phyloP scores from a whole-genome alignment of 164 flowering plant species.

The Kalanchoe fedtschenkoi region DNA sequence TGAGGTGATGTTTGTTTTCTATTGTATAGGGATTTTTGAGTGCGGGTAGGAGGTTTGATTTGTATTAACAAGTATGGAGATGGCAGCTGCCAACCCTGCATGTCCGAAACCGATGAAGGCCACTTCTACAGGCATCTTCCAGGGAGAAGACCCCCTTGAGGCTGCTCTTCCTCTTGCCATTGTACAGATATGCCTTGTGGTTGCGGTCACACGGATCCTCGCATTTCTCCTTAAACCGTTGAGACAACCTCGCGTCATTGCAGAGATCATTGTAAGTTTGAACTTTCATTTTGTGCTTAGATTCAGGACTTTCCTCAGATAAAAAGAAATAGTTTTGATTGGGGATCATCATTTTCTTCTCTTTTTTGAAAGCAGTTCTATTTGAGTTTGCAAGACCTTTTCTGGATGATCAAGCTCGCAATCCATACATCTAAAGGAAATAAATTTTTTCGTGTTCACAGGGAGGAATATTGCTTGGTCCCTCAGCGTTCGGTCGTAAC shows the following conservation, averaged over 20 bases:
- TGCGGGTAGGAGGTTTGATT: neutral
- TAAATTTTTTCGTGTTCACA: neutral
- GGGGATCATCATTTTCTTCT: too few species aligned
- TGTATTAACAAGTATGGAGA: neutral
- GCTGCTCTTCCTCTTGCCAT: conserved; percentile 33
- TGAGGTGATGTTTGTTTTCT: neutral
- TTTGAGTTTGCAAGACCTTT: neutral
- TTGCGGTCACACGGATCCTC: conserved; percentile 24
- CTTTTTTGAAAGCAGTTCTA: too few species aligned
- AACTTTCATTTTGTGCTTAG: neutral
- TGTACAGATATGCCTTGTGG: conserved; percentile 31
- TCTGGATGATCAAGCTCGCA: too few species aligned
- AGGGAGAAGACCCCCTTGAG: conserved; percentile 34
- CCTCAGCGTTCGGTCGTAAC: conserved; percentile 19
- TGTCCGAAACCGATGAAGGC: conserved; percentile 31
- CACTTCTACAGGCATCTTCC: conserved; percentile 34
- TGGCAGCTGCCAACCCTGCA: neutral
- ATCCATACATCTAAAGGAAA: neutral
- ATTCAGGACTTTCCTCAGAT: too few species aligned
- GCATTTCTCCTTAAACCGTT: conserved; percentile 29
- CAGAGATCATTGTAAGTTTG: conserved; percentile 39
- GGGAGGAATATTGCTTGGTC: conserved; percentile 26
- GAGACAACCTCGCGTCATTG: conserved; percentile 43
- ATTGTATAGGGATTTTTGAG: neutral
- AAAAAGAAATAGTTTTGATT: too few species aligned